phyloP scores from a whole-genome alignment of 2,329 filamentous ascomycete genomes.

The Emydomyces testavorans region DNA sequence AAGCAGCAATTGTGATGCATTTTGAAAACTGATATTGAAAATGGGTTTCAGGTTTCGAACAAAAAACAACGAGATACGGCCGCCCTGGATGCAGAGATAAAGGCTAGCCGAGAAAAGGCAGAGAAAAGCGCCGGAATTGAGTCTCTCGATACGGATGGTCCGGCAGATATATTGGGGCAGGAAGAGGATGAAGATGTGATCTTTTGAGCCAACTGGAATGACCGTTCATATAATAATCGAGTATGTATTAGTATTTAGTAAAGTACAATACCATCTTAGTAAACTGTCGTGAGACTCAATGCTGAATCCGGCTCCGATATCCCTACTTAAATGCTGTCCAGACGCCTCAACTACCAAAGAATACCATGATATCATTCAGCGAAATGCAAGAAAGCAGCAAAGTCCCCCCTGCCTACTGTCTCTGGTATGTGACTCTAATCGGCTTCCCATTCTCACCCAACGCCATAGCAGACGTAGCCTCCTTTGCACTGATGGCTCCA shows the following conservation, averaged over 20 bases:
- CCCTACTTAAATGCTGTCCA: constrained; percentile 2
- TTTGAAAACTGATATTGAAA: neutral
- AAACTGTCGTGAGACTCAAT: neutral
- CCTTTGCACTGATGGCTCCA: constrained; percentile 84
- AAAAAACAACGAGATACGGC: constrained; percentile 73
- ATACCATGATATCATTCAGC: constrained; percentile 3
- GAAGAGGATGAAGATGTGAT: constrained; percentile 71
- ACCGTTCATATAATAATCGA: neutral
- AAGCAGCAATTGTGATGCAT: constrained; percentile 7
- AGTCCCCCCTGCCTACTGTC: constrained; percentile 48
- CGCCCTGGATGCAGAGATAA: constrained; percentile 61
- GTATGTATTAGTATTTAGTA: neutral
- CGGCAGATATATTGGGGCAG: constrained; percentile 53
- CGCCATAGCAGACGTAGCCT: constrained; percentile 76
- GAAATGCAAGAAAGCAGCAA: neutral
- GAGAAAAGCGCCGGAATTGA: neutral
- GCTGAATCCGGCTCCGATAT: neutral
- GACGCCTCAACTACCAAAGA: constrained; percentile 16
- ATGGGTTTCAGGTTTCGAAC: constrained; percentile 47
- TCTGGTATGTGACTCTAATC: constrained; percentile 93
- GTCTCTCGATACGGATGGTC: constrained; percentile 6
- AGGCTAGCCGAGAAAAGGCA: constrained; percentile 52
- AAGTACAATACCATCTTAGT: neutral
- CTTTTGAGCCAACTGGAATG: constrained; percentile 41
- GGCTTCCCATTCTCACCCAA: constrained; percentile 62